These are phyloP conservation scores for Emericellopsis atlantica DNA, from an alignment of 2,329 filamentous ascomycete species.

Conservation along the genomic window DNA sequence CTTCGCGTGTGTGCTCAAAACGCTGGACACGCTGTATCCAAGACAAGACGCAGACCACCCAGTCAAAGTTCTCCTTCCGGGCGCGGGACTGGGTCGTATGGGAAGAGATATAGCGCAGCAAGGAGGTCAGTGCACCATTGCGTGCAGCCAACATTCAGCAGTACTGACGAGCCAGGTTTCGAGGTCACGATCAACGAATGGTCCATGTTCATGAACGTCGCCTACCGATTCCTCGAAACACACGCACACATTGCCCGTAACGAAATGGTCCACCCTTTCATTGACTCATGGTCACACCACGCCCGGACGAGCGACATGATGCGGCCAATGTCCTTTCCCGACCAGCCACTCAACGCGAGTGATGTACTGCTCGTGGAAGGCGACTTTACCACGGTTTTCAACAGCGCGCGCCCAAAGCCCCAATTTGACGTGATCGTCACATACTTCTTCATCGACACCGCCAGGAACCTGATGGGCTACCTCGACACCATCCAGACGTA, in stretches of 20 bases:
- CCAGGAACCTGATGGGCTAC: slow-evolving; percentile 40
- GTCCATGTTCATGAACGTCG: slow-evolving; percentile 44
- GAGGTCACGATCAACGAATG: slow-evolving; percentile 44
- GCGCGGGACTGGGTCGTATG: slow-evolving; percentile 37
- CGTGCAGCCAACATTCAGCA: neutral
- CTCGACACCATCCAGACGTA: slow-evolving; percentile 37
- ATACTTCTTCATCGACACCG: slow-evolving; percentile 50
- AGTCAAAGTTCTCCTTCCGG: slow-evolving; percentile 33
- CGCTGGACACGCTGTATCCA: slow-evolving; percentile 18
- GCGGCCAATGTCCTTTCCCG: slow-evolving; percentile 31
- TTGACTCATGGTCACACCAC: slow-evolving; percentile 46
- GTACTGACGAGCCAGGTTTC: slow-evolving; percentile 20
- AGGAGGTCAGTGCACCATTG: slow-evolving; percentile 13
- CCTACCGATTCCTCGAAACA: slow-evolving; percentile 33
- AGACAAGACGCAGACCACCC: slow-evolving; percentile 9
- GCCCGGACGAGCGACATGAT: slow-evolving; percentile 31
- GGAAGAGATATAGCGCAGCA: slow-evolving; percentile 35
- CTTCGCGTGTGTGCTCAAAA: slow-evolving; percentile 23
- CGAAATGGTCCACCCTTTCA: slow-evolving; percentile 32
- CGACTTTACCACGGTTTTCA: slow-evolving; percentile 36
- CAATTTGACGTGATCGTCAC: slow-evolving; percentile 38
- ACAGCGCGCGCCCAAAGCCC: slow-evolving; percentile 5
- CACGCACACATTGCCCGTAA: slow-evolving; percentile 9
- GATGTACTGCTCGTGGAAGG: slow-evolving; percentile 37
- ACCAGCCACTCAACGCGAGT: slow-evolving; percentile 17